Evolutionary conservation across 164 flowering plant species (phyloP).

Genomic region (Hamamelis virginiana): DNA sequence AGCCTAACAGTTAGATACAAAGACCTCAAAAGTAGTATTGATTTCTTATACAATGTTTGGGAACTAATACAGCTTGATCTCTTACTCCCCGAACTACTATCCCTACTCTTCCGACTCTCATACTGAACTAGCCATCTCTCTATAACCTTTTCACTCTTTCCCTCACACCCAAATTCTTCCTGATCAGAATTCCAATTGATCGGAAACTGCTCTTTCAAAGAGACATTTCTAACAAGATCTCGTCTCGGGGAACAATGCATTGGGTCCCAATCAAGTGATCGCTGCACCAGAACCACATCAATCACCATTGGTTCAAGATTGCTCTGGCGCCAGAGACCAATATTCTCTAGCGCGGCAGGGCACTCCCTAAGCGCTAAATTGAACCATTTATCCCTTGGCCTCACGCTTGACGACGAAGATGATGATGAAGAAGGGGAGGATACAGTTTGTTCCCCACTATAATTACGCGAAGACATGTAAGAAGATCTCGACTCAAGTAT

Average conservation of each 20-base stretch:
- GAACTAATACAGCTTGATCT: slow-evolving; percentile 42
- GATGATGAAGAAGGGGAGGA: slow-evolving; percentile 78
- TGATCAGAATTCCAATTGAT: slow-evolving; percentile 43
- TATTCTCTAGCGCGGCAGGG: slow-evolving; percentile 73
- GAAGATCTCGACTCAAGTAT: slow-evolving; percentile 77
- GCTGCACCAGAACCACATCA: slow-evolving; percentile 67
- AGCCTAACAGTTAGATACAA: slow-evolving; percentile 75
- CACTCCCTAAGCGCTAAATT: slow-evolving; percentile 83
- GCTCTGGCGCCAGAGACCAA: slow-evolving; percentile 79
- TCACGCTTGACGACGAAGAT: slow-evolving; percentile 69
- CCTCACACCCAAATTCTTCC: slow-evolving; percentile 43
- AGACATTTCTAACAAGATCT: slow-evolving; percentile 33
- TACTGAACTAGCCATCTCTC: slow-evolving; percentile 95
- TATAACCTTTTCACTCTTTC: slow-evolving; percentile 56
- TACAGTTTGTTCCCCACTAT: slow-evolving; percentile 63
- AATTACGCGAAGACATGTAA: slow-evolving; percentile 66
- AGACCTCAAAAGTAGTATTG: slow-evolving; percentile 71
- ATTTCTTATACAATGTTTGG: slow-evolving; percentile 59
- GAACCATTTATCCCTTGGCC: slow-evolving; percentile 91
- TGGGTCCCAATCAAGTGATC: slow-evolving; percentile 40
- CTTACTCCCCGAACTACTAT: slow-evolving; percentile 37
- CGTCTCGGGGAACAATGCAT: slow-evolving; percentile 36
- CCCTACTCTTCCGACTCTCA: slow-evolving; percentile 58
- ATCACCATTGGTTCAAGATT: slow-evolving; percentile 73
- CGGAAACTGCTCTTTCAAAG: slow-evolving; percentile 36